Conservation (phyloP, 352 stramenopile species). For the Phytopythium montanum region DNA sequence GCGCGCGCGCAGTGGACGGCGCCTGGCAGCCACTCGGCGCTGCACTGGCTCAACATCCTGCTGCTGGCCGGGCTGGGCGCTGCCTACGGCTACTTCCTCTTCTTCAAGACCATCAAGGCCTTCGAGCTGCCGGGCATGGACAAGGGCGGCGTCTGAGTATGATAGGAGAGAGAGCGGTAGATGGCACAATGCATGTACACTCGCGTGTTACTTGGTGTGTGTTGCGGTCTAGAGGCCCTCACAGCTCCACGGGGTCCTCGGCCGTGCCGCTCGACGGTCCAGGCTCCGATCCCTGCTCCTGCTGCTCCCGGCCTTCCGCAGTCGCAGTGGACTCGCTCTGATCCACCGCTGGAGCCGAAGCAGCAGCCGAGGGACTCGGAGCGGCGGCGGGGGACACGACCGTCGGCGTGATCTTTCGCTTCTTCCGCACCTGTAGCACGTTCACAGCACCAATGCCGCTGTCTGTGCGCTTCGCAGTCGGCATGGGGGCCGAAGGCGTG, state of each 20-base stretch:
- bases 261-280: background rate
- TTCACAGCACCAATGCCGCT: conserved; percentile 35
- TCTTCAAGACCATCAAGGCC: conserved; percentile 87
- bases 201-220: conserved; percentile 1
- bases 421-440: conserved; percentile 78
- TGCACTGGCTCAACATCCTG: conserved; percentile 84
- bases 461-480: conserved; percentile 17
- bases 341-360: conserved; percentile 10
- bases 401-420: conserved; percentile 67
- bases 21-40: conserved; percentile 70
- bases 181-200: conserved; percentile 5
- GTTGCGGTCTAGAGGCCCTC: background rate
- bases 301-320: conserved; percentile 4
- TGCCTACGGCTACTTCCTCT: conserved; percentile 81
- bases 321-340: conserved; percentile 9
- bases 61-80: conserved; percentile 56
- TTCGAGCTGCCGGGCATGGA: conserved; percentile 75
- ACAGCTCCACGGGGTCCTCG: conserved; percentile 10
- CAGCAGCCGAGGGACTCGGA: conserved; percentile 2
- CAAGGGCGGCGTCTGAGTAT: conserved; percentile 41
- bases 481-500: background rate
- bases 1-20: conserved; percentile 67
- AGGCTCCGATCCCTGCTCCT: background rate
- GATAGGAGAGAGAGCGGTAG: background rate
- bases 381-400: conserved; percentile 18